Evolutionary conservation across 441 rosid species (phyloP).

Genomic region (Lepidium campestre): DNA sequence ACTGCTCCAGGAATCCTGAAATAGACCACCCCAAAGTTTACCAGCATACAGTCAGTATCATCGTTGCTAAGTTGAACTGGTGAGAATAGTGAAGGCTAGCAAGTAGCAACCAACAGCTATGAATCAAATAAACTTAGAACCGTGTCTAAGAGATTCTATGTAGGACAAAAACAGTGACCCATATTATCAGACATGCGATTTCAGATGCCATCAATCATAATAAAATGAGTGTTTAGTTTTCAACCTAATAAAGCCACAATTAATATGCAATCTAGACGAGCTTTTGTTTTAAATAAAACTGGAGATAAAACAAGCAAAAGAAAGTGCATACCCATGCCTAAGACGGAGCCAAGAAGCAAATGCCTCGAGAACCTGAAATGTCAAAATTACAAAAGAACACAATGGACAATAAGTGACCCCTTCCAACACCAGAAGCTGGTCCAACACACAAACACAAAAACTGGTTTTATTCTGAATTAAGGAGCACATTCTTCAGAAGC

Average conservation of each 20-base stretch:
- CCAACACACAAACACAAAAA: background rate
- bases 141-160: background rate
- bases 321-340: slow-evolving; percentile 65
- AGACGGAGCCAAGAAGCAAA: slow-evolving; percentile 98
- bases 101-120: slow-evolving; percentile 1
- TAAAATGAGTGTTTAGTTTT: background rate
- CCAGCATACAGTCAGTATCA: slow-evolving; percentile 1
- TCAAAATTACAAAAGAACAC: slow-evolving; percentile 22
- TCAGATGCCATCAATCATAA: background rate
- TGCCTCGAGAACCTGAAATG: slow-evolving; percentile 95
- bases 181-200: background rate
- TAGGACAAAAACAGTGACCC: background rate
- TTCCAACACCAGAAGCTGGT: slow-evolving; percentile 13
- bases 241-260: background rate
- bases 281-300: background rate
- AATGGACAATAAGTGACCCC: slow-evolving; percentile 3
- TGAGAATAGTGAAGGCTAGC: background rate
- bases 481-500: background rate
- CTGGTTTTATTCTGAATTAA: background rate
- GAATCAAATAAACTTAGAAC: background rate
- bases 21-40: slow-evolving; percentile 12
- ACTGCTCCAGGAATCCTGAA: slow-evolving; percentile 83
- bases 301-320: slow-evolving; percentile 3
- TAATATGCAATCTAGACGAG: background rate
- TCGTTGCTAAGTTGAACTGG: background rate